Evolutionary conservation across 225 moss, liverwort and hornwort genomes (phyloP), one percentile per base, ranked within the genome.

Genomic region (Antitrichia curtipendula): DNA sequence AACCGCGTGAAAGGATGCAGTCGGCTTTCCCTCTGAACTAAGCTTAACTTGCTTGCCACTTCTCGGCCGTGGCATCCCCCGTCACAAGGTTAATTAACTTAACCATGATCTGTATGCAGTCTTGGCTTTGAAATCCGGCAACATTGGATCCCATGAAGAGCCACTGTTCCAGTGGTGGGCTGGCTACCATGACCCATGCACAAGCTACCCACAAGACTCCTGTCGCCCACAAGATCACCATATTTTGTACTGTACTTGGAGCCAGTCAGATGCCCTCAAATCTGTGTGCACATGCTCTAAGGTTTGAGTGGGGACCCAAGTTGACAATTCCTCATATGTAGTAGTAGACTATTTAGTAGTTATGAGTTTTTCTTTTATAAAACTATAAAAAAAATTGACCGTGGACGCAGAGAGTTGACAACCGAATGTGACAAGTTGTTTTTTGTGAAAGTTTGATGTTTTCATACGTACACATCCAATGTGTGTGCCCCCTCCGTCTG

Each of bases 81-180:
- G 17, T 78, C 28, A 5, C 8, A 3, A 78, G 28, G 57, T 78
- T 38, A 78, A 53, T 53, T 76, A 28, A 38, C 74, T 50, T 74
- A 19, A 32, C 5, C 41, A 13, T 58, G 79, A 13, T 40, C 59
- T 41, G 49, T 25, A 82, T 52, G 65, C 82, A 82, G 82, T 63
- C 64, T 63, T 76, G 65, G 54, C 54, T 54, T 38, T 1, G 22
- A 6, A n/a, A 50, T 72, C 3, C 7, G 3, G 71, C 36, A 52
- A 50, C 81, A 74, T 87, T 61, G 87, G 87, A 81, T 87, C 53
- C 81, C 81, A 60, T 72, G 72, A 81, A 27, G 38, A 8, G 72
- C 23, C 50, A 87, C 87, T 87, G 81, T 87, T 72, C 32, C 32
- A 24, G 32, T 34, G 61, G 73, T 81, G 87, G 87, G 81, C 86